Base-by-base conservation (phyloP, 2,329 filamentous ascomycete species). In the Fusarium phyllophilum region DNA sequence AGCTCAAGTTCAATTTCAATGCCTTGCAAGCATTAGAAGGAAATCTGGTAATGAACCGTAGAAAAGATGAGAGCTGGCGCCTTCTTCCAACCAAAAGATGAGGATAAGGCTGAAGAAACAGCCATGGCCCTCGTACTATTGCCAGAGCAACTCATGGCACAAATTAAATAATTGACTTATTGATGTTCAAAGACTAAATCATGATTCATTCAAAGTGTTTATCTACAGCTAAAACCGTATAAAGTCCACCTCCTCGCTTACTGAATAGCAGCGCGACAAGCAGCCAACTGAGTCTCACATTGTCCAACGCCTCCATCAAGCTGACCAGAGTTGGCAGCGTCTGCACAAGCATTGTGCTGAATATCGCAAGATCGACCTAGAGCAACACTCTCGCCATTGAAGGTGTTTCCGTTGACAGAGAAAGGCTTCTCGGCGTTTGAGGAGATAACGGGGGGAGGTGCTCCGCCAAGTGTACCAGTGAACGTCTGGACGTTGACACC, bases 331-430 rank as follows among this genome's bases (percentile, higher is more conserved):
- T 61, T 61, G 15, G 58, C 58, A 24, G 58, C 58, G 4, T 61
- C 13, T 1, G 58, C 58, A 18, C 58, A 61, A n/a, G 58, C 58
- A 26, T 61, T 61, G 7, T 61, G 48, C 31, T 61, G 58, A 4
- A 61, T 61, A 24, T 61, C 58, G 5, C 58, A 61, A 18, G 58
- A 61, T 24, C 58, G 48, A 1, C 58, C 58, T 6, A 61, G 58
- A 20, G 58, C 58, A 36, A 29, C 58, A 12, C 38, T 22, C 20
- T 39, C 48, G 1, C 58, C 58, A 7, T 26, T 61, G 12, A 61
- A 61, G 3, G 58, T 61, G 48, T 61, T 61, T n/a, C 58, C 58
- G 8, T 61, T 61, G 5, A 61, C 58, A 8, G 58, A 61, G 44
- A 61, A 61, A 22, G 58, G 58, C 24, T n/a, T 56, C 11, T 26